phyloP scores from a whole-genome alignment of 2,329 filamentous ascomycete genomes.

The Rhynchosporium secalis region DNA sequence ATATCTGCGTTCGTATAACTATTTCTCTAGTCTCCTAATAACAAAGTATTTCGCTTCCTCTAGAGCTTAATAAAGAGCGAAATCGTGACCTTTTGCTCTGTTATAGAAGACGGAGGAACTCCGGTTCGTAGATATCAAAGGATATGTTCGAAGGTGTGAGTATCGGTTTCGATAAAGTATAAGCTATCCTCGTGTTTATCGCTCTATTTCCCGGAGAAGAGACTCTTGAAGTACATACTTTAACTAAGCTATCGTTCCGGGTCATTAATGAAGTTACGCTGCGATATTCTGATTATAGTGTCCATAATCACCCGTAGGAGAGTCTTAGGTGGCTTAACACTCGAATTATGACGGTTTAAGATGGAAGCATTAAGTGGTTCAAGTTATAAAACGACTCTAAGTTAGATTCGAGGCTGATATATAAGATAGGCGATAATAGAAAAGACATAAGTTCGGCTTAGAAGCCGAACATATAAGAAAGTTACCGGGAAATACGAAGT shows the following conservation, averaged over 20 bases:
- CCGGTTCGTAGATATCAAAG: constrained; percentile 5
- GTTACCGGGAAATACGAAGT: too few relatives aligned
- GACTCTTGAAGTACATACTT: constrained; percentile 6
- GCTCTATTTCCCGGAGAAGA: constrained; percentile 2
- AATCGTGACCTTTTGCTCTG: constrained; percentile 7
- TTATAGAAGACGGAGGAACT: constrained; percentile 6
- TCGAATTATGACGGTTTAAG: too few relatives aligned
- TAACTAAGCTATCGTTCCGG: not conserved
- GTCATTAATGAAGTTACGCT: not conserved
- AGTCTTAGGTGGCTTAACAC: too few relatives aligned
- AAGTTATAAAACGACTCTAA: too few relatives aligned
- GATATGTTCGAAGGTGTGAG: constrained; percentile 1
- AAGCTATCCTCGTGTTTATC: constrained; percentile 1
- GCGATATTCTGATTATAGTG: not conserved
- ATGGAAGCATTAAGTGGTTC: too few relatives aligned
- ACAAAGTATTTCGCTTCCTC: constrained; percentile 2
- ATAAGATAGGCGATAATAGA: too few relatives aligned
- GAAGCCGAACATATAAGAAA: too few relatives aligned
- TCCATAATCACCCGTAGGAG: constrained; percentile 1
- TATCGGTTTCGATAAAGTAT: constrained; percentile 9
- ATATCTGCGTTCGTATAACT: constrained; percentile 1
- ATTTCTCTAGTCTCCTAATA: constrained; percentile 4
- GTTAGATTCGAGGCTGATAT: too few relatives aligned
- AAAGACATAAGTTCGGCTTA: too few relatives aligned
- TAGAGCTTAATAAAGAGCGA: constrained; percentile 7